phyloP scores from a whole-genome alignment of 1,284 basidiomycete genomes.

The Lentinula novae-zelandiae region DNA sequence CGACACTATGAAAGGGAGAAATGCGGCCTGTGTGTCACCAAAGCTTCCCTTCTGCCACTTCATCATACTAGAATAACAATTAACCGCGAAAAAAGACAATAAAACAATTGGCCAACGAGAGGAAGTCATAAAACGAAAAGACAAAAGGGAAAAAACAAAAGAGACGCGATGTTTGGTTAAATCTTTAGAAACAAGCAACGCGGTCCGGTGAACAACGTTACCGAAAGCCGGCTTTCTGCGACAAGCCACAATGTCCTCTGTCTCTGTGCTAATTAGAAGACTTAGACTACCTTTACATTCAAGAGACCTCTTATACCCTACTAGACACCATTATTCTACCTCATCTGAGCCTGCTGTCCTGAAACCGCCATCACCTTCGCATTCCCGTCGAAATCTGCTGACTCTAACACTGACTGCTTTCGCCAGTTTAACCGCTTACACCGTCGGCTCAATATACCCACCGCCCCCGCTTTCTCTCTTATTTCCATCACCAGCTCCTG shows the following conservation, averaged over 20 bases:
- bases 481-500: conserved; percentile 69
- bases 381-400: background rate
- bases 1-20: background rate
- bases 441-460: conserved; percentile 37
- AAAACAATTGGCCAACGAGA: background rate
- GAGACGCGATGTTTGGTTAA: background rate
- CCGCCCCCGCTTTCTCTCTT: conserved; percentile 44
- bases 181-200: background rate
- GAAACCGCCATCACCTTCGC: background rate
- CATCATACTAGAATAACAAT: background rate
- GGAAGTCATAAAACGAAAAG: background rate
- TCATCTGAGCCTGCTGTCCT: background rate
- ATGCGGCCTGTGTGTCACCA: background rate
- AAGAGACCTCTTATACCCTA: background rate
- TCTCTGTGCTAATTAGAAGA: background rate
- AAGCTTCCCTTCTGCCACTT: background rate
- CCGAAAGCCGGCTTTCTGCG: background rate
- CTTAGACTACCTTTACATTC: background rate
- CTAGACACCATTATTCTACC: background rate
- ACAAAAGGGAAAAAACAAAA: conserved; percentile 2
- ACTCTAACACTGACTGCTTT: conserved; percentile 1
- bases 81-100: background rate
- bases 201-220: background rate
- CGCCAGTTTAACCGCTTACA: conserved; percentile 28
- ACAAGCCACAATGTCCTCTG: background rate